Base-by-base conservation (phyloP, 1,139 yeast genomes). In the Meyerozyma elateridarum region DNA sequence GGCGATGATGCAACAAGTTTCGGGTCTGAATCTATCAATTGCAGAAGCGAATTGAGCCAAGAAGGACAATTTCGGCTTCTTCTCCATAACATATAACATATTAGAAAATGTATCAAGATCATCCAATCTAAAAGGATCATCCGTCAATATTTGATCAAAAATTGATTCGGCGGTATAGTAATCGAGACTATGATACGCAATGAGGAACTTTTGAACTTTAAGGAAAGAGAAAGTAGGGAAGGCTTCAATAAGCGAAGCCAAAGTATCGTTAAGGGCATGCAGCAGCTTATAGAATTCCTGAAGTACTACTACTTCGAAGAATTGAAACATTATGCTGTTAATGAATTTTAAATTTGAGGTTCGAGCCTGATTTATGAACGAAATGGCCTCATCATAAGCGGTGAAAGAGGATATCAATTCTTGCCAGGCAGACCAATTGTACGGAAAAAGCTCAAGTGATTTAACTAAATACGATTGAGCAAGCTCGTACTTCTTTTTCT, bases 401-500 rank as follows among this genome's bases (percentile, higher is more conserved):
- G 73, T 60, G 13, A 88, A 56, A 32, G 93, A 79, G 3, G 76
- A 64, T 9, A 82, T 63, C 22, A 91, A 63, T 49, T 91, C 97
- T 39, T 73, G 72, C 97, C 97, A 93, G 37, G 94, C 85, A 34
- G 91, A 76, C 97, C 97, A 91, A 49, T 91, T 91, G 53, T 72
- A 84, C 0, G 96, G 95, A 45, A 81, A 87, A 17, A 70, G 31
- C 13, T 64, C 54, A 12, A 83, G 53, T 1, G 96, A 82, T 31
- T 66, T 64, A 28, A 77, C 61, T 27, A 88, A 66, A 31, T 64
- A 62, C 16, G 67, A 61, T 37, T 80, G 77, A 0, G 96, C 96
- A 28, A 64, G 58, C 3, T 61, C 47, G 17, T 60, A 61, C 41
- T 82, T 77, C 38, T 79, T 79, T 48, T 81, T 81, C 41, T 75